phyloP scores from a whole-genome alignment of 441 rosid species.

The Corymbia calophylla region DNA sequence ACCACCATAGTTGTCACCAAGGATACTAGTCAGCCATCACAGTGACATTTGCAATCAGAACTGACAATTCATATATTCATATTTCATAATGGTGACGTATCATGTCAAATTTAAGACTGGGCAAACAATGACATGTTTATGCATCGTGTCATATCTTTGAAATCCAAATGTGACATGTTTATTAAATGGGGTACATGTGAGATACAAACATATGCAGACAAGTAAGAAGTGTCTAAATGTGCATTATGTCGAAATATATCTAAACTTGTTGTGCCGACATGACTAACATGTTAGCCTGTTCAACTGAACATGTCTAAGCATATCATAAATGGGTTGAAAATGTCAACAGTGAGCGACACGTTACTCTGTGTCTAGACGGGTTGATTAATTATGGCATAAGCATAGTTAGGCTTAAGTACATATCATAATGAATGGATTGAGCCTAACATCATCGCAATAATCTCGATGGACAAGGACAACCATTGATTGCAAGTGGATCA shows the following conservation, averaged over 20 bases:
- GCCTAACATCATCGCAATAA: not conserved
- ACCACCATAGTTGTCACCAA: not conserved
- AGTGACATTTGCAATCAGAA: not conserved
- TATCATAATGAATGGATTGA: not conserved
- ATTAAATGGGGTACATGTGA: not conserved
- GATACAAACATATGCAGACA: not conserved
- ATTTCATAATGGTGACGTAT: not conserved
- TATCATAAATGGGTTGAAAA: not conserved
- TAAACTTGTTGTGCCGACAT: not conserved
- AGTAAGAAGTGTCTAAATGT: not conserved
- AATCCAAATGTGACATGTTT: not conserved
- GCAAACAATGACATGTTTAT: not conserved
- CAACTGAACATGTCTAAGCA: not conserved
- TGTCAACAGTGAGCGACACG: not conserved
- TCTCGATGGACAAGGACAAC: not conserved
- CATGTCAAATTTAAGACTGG: not conserved
- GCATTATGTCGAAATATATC: not conserved
- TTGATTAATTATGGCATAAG: not conserved
- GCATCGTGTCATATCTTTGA: not conserved
- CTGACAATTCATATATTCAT: not conserved
- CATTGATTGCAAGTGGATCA: not conserved
- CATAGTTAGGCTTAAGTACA: not conserved
- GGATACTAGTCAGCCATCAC: not conserved
- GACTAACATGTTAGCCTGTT: not conserved
- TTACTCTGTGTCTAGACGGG: not conserved